phyloP scores from a whole-genome alignment of 208 protist genomes.

The Trypanosomatidae sp. region DNA sequence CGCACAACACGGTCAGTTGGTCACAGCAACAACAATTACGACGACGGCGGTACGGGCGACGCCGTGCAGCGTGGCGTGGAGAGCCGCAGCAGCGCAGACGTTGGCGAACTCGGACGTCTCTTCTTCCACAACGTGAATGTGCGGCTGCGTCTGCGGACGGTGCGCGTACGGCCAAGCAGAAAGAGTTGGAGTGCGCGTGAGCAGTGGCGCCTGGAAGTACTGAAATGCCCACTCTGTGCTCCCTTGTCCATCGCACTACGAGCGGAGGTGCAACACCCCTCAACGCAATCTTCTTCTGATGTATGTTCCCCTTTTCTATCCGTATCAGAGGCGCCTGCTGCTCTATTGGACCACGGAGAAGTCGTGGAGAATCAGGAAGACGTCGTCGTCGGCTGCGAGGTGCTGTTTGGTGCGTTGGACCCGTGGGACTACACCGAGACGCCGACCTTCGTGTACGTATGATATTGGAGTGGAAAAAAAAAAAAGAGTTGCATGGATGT shows the following conservation, averaged over 20 bases:
- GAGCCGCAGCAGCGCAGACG: background rate
- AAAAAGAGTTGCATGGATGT: background rate
- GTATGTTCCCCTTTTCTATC: background rate
- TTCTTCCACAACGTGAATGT: conserved; percentile 75
- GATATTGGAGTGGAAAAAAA: background rate
- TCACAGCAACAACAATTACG: no score
- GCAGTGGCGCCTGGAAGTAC: conserved; percentile 38
- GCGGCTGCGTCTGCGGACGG: conserved; percentile 42
- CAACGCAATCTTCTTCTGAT: background rate
- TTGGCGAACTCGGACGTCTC: conserved; percentile 47
- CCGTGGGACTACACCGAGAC: conserved; percentile 40
- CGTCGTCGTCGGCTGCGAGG: background rate
- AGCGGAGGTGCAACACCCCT: background rate
- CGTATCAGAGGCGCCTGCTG: conserved; percentile 1
- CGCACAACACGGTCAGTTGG: no score
- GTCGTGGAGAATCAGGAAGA: background rate
- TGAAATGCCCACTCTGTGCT: conserved; percentile 50
- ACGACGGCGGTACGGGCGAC: no score
- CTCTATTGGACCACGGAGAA: conserved; percentile 5
- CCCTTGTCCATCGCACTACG: conserved; percentile 16
- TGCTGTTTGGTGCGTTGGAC: conserved; percentile 13
- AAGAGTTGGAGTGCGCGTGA: no score
- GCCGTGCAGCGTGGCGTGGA: background rate
- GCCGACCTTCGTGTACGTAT: conserved; percentile 47
- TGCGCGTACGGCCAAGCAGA: conserved; percentile 6